Percentiles rank a stretch among this genome's conserved stretches.
Conservation (phyloP, 2,329 filamentous ascomycete genomes). For the Stachybotrys echinatus region DNA sequence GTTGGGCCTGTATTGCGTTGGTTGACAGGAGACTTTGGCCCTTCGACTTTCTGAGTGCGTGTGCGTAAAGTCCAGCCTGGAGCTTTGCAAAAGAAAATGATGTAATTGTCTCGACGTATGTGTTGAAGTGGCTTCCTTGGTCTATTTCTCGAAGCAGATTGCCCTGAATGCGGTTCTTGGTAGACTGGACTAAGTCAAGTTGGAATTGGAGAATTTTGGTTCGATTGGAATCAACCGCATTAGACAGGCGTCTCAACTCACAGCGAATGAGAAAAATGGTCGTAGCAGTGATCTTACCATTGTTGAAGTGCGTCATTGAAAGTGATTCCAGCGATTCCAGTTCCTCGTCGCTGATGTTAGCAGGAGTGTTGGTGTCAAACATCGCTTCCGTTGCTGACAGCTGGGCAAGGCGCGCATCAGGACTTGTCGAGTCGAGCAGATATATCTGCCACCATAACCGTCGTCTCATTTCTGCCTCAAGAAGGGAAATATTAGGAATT, state of each 20-base stretch:
- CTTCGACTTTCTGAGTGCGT: neutral
- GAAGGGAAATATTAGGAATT: neutral
- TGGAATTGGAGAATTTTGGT: constrained; percentile 5
- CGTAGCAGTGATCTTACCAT: constrained; percentile 4
- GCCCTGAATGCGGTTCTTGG: constrained; percentile 7
- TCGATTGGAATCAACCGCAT: constrained; percentile 7
- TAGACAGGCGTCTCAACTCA: constrained; percentile 18
- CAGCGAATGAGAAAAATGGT: constrained; percentile 18
- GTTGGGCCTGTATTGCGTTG: constrained; percentile 3
- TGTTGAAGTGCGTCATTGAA: neutral
- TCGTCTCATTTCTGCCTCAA: constrained; percentile 13
- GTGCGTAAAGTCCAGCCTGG: constrained; percentile 13
- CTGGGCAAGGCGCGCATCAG: constrained; percentile 7
- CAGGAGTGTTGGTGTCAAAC: constrained; percentile 36
- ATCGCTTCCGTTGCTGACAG: constrained; percentile 11
- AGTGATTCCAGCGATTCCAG: neutral
- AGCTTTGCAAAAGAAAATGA: constrained; percentile 20
- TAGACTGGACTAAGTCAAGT: constrained; percentile 6
- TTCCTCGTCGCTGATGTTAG: constrained; percentile 33
- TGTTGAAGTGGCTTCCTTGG: constrained; percentile 5
- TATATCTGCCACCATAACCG: constrained; percentile 23
- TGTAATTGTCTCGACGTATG: constrained; percentile 13
- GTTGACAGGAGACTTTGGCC: neutral
- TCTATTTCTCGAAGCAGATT: constrained; percentile 8
- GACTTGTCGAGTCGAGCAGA: constrained; percentile 16